A percentile compares a stretch with the other conserved stretches of the same genome.
phyloP scores from a whole-genome alignment of 306 rosid genomes.

The Urtica urens region DNA sequence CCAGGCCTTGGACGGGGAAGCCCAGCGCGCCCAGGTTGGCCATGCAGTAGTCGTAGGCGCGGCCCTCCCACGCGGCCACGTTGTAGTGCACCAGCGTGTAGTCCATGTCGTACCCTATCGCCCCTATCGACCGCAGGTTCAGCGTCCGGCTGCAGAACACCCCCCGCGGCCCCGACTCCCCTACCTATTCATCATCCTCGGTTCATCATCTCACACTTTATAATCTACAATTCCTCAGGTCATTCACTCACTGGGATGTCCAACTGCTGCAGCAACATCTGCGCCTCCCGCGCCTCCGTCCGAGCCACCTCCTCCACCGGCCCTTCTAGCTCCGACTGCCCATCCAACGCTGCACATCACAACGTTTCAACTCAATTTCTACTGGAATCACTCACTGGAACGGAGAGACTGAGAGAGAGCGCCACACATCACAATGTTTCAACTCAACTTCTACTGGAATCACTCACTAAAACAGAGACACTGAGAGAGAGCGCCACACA shows the following conservation, averaged over 20 bases:
- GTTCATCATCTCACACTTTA: too few relatives aligned
- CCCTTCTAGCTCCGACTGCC: slow-evolving; percentile 53
- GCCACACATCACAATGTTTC: not conserved
- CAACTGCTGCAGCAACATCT: slow-evolving; percentile 58
- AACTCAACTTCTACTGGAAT: not conserved
- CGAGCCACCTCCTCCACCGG: slow-evolving; percentile 92
- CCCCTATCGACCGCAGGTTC: slow-evolving; percentile 92
- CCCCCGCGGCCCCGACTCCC: slow-evolving; percentile 80
- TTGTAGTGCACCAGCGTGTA: slow-evolving; percentile 90
- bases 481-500: not conserved
- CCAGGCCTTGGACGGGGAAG: slow-evolving; percentile 83
- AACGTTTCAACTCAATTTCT: not conserved
- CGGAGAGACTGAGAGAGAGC: not conserved
- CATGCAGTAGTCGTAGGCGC: slow-evolving; percentile 96
- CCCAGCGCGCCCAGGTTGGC: slow-evolving; percentile 81
- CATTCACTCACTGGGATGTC: slow-evolving; percentile 84
- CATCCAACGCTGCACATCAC: slow-evolving; percentile 44
- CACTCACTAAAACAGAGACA: not conserved
- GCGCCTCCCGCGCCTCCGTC: slow-evolving; percentile 70
- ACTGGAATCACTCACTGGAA: not conserved
- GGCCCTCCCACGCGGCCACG: slow-evolving; percentile 99
- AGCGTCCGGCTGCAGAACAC: slow-evolving; percentile 89
- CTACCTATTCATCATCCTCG: too few relatives aligned
- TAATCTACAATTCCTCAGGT: too few relatives aligned
- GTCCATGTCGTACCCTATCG: slow-evolving; percentile 98